Conservation (phyloP, 768 basidiomycete genomes). For the Mycena chlorophos region DNA sequence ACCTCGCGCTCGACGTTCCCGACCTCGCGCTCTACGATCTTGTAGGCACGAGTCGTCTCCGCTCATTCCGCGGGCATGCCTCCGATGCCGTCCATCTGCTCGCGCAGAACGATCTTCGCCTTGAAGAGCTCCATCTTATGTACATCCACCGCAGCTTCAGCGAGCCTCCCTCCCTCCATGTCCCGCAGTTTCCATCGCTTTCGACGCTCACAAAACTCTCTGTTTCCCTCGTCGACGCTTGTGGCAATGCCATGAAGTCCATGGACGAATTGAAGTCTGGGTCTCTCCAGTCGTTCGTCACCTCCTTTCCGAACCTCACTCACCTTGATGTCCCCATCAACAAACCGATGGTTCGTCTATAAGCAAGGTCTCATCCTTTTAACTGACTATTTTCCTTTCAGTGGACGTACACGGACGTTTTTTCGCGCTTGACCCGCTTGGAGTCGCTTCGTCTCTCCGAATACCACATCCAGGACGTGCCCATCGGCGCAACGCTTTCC, state of each 20-base stretch:
- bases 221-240: not conserved
- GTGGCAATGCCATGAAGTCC: not conserved
- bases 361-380: not conserved
- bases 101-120: not conserved
- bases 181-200: not conserved
- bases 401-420: not conserved
- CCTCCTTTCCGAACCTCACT: constrained; percentile 12
- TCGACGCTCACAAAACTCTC: not conserved
- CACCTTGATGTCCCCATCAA: constrained; percentile 5
- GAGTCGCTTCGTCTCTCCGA: not conserved
- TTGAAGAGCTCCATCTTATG: not conserved
- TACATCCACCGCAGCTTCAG: not conserved
- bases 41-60: not conserved
- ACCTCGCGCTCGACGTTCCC: not conserved
- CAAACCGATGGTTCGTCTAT: not conserved
- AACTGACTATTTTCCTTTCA: not conserved
- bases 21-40: not conserved
- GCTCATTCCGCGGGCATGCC: not conserved
- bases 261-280: not conserved
- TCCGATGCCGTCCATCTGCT: not conserved
- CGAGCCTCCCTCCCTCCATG: not conserved
- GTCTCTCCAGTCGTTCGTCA: constrained; percentile 1
- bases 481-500: not conserved
- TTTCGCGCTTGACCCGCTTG: not conserved
- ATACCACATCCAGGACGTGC: not conserved